phyloP scores from a whole-genome alignment of 495 filamentous ascomycete genomes.

The Hypoxylon lenormandii region DNA sequence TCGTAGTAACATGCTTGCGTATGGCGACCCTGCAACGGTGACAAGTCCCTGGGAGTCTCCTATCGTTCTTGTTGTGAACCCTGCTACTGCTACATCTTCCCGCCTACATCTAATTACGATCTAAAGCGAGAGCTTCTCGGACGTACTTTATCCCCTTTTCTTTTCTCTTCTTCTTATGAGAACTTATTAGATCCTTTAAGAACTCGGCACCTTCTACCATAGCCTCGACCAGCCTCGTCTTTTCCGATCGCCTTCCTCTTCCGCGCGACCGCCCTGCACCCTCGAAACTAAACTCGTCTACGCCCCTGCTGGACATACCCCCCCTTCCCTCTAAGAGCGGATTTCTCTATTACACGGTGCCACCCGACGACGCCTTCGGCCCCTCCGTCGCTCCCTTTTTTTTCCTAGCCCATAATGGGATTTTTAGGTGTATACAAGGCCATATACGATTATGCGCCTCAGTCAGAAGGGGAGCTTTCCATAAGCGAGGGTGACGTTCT shows the following conservation, averaged over 20 bases:
- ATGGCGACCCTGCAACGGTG: constrained; percentile 34
- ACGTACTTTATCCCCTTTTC: constrained; percentile 5
- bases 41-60: constrained; percentile 32
- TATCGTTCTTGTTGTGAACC: constrained; percentile 32
- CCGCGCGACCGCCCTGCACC: constrained; percentile 17
- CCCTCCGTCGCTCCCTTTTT: background rate
- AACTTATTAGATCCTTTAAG: background rate
- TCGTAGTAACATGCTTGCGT: constrained; percentile 36
- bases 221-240: constrained; percentile 9
- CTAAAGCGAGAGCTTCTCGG: constrained; percentile 14
- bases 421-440: constrained; percentile 94
- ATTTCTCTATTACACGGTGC: no score
- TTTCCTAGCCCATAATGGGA: constrained; percentile 58
- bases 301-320: constrained; percentile 11
- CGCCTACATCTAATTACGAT: constrained; percentile 28
- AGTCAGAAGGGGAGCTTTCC: constrained; percentile 86
- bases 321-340: background rate
- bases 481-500: constrained; percentile 91
- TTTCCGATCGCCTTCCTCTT: constrained; percentile 12
- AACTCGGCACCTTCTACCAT: background rate
- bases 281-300: constrained; percentile 21
- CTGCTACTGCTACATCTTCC: constrained; percentile 12
- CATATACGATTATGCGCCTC: constrained; percentile 91
- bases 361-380: background rate
- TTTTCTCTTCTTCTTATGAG: background rate